Evolutionary conservation across 2,329 filamentous ascomycete species (phyloP).

Genomic region (Fusarium nodosum): DNA sequence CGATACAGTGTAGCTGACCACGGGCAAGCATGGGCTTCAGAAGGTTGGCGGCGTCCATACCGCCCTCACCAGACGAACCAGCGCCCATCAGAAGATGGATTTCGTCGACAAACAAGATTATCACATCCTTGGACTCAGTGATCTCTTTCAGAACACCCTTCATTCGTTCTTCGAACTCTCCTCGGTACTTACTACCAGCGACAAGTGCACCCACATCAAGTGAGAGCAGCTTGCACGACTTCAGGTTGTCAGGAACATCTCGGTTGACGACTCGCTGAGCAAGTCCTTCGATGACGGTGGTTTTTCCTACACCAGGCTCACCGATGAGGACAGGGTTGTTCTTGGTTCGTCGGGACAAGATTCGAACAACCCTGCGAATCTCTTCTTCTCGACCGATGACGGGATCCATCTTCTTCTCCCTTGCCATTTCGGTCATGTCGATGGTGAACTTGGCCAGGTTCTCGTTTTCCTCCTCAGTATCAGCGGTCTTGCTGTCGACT

Average conservation of each 20-base stretch:
- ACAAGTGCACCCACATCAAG: slow-evolving; percentile 96
- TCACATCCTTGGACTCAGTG: slow-evolving; percentile 92
- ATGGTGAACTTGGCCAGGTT: slow-evolving; percentile 98
- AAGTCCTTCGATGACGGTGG: slow-evolving; percentile 95
- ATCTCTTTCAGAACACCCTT: slow-evolving; percentile 99
- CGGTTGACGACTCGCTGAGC: slow-evolving; percentile 96
- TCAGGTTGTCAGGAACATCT: slow-evolving; percentile 95
- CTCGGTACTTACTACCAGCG: slow-evolving; percentile 97
- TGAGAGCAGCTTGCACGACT: slow-evolving; percentile 92
- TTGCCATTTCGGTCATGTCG: slow-evolving; percentile 96
- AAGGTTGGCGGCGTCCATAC: slow-evolving; percentile 98
- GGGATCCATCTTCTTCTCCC: slow-evolving; percentile 97
- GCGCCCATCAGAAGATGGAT: slow-evolving; percentile 99
- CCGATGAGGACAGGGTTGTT: slow-evolving; percentile 99
- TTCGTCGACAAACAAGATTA: slow-evolving; percentile 98
- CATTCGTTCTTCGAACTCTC: slow-evolving; percentile 99
- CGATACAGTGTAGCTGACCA: slow-evolving; percentile 97
- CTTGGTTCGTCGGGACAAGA: slow-evolving; percentile 93
- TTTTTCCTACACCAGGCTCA: slow-evolving; percentile 98
- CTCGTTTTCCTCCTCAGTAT: slow-evolving; percentile 92
- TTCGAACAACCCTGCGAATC: slow-evolving; percentile 90
- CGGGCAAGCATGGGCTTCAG: slow-evolving; percentile 98
- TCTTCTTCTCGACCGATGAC: slow-evolving; percentile 98
- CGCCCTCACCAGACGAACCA: slow-evolving; percentile 92
- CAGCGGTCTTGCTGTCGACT: slow-evolving; percentile 96